Conservation (phyloP, 805 yeast genomes). For the Cyberlindnera nakhonratchasimensis region DNA sequence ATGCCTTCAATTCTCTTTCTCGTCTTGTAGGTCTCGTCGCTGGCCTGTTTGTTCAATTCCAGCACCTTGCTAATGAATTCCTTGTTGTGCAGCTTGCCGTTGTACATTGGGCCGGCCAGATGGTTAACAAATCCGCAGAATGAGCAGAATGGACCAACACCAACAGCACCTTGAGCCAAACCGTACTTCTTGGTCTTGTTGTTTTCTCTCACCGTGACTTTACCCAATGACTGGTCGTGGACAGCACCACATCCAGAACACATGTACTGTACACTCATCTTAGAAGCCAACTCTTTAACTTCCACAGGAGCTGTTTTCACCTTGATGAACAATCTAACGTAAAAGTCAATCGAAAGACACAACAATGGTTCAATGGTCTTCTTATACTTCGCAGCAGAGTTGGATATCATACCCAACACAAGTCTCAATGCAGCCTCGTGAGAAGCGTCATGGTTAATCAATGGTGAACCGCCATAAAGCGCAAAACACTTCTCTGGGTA, state of each 20-base stretch:
- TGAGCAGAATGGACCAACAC: constrained; percentile 53
- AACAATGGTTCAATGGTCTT: constrained; percentile 83
- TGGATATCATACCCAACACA: constrained; percentile 70
- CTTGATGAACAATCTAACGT: constrained; percentile 79
- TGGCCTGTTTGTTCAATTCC: constrained; percentile 47
- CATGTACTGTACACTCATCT: constrained; percentile 72
- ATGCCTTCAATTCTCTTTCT: constrained; percentile 84
- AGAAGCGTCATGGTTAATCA: constrained; percentile 67
- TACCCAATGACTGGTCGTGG: constrained; percentile 72
- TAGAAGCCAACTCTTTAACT: constrained; percentile 76
- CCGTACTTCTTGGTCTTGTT: constrained; percentile 51
- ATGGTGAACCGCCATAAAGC: constrained; percentile 86
- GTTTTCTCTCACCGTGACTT: constrained; percentile 41
- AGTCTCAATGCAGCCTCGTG: constrained; percentile 92
- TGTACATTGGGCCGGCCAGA: constrained; percentile 97
- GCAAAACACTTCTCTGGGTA: constrained; percentile 97
- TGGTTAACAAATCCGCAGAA: constrained; percentile 71
- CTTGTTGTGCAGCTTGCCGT: constrained; percentile 67
- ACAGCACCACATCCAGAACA: constrained; percentile 86
- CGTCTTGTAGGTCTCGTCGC: constrained; percentile 66
- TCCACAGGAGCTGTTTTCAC: constrained; percentile 74
- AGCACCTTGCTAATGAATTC: constrained; percentile 65
- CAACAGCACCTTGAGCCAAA: constrained; percentile 61
- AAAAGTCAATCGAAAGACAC: constrained; percentile 86
- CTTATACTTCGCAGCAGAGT: constrained; percentile 87